phyloP scores from a whole-genome alignment of 768 basidiomycete genomes.

The Rubroboletus pulcherrimus region DNA sequence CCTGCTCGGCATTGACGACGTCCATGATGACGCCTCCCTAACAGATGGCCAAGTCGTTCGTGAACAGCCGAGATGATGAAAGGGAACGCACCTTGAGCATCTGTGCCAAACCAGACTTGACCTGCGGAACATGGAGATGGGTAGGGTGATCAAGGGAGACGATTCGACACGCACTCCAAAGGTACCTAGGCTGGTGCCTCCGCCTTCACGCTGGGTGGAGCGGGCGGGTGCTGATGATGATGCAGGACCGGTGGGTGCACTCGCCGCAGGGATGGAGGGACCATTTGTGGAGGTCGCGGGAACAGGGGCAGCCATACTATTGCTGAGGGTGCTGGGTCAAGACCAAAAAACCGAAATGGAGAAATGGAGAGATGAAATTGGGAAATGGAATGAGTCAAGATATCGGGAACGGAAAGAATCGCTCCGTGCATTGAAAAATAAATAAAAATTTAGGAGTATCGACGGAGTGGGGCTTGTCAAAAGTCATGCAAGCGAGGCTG shows the following conservation, averaged over 20 bases:
- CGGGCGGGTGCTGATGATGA: constrained; percentile 44
- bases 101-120: constrained; percentile 92
- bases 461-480: neutral
- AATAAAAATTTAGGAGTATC: neutral
- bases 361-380: neutral
- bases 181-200: constrained; percentile 61
- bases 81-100: constrained; percentile 76
- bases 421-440: neutral
- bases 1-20: constrained; percentile 77
- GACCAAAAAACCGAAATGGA: neutral
- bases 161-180: constrained; percentile 51
- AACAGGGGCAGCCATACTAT: constrained; percentile 15
- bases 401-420: constrained; percentile 5
- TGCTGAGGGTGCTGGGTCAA: neutral
- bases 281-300: constrained; percentile 4
- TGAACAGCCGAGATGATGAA: neutral
- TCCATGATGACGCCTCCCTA: constrained; percentile 95
- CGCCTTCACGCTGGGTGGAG: constrained; percentile 46
- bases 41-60: neutral
- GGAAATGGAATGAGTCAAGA: neutral
- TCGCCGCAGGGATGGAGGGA: neutral
- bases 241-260: neutral
- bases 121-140: constrained; percentile 40
- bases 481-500: neutral
- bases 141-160: neutral